Evolutionary conservation across 2,329 filamentous ascomycete genomes (phyloP).

Genomic region (Lecanicillium sp.): DNA sequence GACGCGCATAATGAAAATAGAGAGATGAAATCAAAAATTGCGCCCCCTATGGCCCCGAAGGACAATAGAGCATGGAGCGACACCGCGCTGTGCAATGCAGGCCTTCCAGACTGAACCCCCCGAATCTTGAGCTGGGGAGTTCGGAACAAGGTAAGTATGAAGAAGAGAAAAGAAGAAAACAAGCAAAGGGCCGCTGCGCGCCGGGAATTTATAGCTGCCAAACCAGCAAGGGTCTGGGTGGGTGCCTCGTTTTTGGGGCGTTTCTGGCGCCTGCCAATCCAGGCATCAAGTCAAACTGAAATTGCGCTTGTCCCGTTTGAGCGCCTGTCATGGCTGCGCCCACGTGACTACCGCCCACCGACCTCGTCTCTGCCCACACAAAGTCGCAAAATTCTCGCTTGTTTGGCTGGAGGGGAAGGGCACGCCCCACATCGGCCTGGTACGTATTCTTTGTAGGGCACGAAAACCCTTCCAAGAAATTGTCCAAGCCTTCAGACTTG

Average conservation of each 20-base stretch:
- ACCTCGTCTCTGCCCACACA: slow-evolving; percentile 10
- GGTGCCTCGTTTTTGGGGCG: not conserved
- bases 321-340: not conserved
- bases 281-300: slow-evolving; percentile 11
- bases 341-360: slow-evolving; percentile 14
- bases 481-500: slow-evolving; percentile 29
- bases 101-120: slow-evolving; percentile 34
- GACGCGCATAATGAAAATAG: slow-evolving; percentile 37
- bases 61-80: slow-evolving; percentile 41
- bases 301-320: too few relatives aligned
- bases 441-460: slow-evolving; percentile 30
- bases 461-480: slow-evolving; percentile 35
- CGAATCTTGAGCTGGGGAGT: slow-evolving; percentile 37
- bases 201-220: slow-evolving; percentile 25
- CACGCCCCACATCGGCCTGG: slow-evolving; percentile 19
- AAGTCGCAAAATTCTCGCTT: slow-evolving; percentile 8
- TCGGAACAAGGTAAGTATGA: slow-evolving; percentile 49
- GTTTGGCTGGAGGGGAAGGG: slow-evolving; percentile 5
- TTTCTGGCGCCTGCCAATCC: slow-evolving; percentile 14
- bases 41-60: slow-evolving; percentile 46
- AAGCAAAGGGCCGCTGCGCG: slow-evolving; percentile 8
- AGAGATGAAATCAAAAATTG: slow-evolving; percentile 42
- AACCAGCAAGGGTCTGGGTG: slow-evolving; percentile 1
- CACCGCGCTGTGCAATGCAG: slow-evolving; percentile 51
- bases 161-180: slow-evolving; percentile 29